phyloP scores from a whole-genome alignment of 768 basidiomycete genomes.

The Paxillus involutus region DNA sequence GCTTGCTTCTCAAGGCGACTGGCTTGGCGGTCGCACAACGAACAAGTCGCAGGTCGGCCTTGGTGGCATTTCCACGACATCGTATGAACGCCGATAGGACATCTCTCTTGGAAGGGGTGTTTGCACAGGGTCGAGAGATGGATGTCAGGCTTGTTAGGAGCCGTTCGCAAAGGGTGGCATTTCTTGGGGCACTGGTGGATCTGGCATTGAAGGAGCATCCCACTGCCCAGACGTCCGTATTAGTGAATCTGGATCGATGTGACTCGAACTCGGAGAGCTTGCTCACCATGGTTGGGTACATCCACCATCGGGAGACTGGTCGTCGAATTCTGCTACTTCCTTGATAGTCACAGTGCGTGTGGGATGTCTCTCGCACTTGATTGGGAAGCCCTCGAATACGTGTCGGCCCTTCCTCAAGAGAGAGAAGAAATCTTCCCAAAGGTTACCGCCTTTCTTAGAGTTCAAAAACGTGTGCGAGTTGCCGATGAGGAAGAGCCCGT shows the following conservation, averaged over 20 bases:
- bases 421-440: constrained; percentile 54
- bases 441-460: constrained; percentile 48
- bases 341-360: constrained; percentile 36
- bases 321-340: constrained; percentile 49
- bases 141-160: constrained; percentile 35
- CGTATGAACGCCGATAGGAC: constrained; percentile 43
- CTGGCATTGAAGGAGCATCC: constrained; percentile 12
- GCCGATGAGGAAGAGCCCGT: constrained; percentile 67
- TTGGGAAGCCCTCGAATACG: constrained; percentile 61
- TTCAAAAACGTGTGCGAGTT: constrained; percentile 60
- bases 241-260: background rate
- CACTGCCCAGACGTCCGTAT: constrained; percentile 2
- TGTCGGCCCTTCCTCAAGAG: constrained; percentile 42
- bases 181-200: constrained; percentile 56
- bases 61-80: constrained; percentile 47
- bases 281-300: constrained; percentile 60
- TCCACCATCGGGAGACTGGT: constrained; percentile 60
- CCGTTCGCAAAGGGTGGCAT: constrained; percentile 58
- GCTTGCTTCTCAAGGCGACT: constrained; percentile 43
- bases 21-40: constrained; percentile 43
- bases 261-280: constrained; percentile 1
- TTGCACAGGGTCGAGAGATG: constrained; percentile 41
- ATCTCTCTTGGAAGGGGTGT: constrained; percentile 36
- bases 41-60: constrained; percentile 39
- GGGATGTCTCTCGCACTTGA: constrained; percentile 57